These are phyloP conservation scores for Allium sativum DNA, from an alignment of 106 monocot species.

Conservation along the genomic window DNA sequence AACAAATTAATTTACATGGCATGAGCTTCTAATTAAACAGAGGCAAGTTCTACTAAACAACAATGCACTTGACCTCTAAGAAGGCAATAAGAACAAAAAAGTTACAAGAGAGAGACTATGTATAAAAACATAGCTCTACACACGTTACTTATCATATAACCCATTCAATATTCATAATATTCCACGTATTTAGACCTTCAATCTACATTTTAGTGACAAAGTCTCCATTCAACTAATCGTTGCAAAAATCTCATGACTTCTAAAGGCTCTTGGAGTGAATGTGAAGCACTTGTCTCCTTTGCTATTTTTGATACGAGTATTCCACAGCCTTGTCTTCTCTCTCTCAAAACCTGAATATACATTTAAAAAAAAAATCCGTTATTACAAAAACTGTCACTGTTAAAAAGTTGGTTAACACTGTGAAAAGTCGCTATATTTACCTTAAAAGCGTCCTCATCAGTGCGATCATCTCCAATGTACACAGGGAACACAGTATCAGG, in stretches of 20 bases:
- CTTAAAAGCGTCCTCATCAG: slow-evolving; percentile 16
- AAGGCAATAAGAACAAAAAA: no score
- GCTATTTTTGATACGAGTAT: slow-evolving; percentile 24
- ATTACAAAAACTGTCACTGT: neutral
- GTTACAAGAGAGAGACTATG: no score
- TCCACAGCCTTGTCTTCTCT: slow-evolving; percentile 23
- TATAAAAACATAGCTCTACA: no score
- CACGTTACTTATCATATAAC: no score
- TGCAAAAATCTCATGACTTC: slow-evolving; percentile 30
- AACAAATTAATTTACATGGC: no score
- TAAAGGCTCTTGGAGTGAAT: slow-evolving; percentile 21
- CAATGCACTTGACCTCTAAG: no score
- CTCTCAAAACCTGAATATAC: slow-evolving; percentile 15
- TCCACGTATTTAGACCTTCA: neutral
- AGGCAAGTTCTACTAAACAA: no score
- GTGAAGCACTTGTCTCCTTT: slow-evolving; percentile 22
- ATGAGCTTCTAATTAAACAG: no score
- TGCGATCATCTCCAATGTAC: slow-evolving; percentile 22
- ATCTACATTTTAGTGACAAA: neutral
- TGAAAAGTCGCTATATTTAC: neutral
- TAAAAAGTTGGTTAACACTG: neutral
- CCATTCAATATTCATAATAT: no score
- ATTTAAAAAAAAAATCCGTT: neutral
- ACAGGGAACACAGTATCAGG: slow-evolving; percentile 15
- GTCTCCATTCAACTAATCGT: slow-evolving; percentile 20